Conservation (phyloP, 1,139 yeast genomes). For the Yamadazyma membranifaciens region DNA sequence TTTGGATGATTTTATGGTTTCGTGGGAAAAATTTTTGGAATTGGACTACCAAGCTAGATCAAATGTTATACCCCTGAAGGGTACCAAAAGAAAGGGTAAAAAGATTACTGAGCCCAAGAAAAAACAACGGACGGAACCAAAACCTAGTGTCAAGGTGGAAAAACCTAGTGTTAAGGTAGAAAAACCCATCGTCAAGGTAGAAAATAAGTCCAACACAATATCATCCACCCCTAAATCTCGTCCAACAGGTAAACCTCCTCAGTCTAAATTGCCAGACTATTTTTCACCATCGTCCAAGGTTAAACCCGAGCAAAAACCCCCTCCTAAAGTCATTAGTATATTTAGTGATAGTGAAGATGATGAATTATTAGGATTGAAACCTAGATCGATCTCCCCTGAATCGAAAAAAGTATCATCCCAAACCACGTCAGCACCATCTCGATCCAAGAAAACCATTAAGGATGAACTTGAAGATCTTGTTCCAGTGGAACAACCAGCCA, state of each 20-base stretch:
- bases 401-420: not conserved
- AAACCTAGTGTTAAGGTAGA: not conserved
- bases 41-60: slow-evolving; percentile 33
- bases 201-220: slow-evolving; percentile 1
- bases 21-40: slow-evolving; percentile 62
- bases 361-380: slow-evolving; percentile 20
- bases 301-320: slow-evolving; percentile 8
- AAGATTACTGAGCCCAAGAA: slow-evolving; percentile 15
- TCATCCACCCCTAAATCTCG: slow-evolving; percentile 9
- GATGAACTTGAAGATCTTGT: slow-evolving; percentile 8
- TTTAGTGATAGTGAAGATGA: slow-evolving; percentile 40
- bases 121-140: slow-evolving; percentile 16
- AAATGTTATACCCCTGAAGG: slow-evolving; percentile 27
- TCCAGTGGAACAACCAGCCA: slow-evolving; percentile 1
- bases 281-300: slow-evolving; percentile 4
- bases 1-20: slow-evolving; percentile 65
- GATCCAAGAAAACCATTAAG: not conserved
- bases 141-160: not conserved
- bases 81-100: slow-evolving; percentile 28
- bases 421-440: not conserved
- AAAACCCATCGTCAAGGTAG: not conserved
- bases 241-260: not conserved
- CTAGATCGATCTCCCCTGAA: slow-evolving; percentile 4
- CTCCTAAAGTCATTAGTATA: slow-evolving; percentile 12
- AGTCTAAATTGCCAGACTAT: slow-evolving; percentile 1